Evolutionary conservation across 306 rosid genomes (phyloP).

Genomic region (Quercus engelmannii): DNA sequence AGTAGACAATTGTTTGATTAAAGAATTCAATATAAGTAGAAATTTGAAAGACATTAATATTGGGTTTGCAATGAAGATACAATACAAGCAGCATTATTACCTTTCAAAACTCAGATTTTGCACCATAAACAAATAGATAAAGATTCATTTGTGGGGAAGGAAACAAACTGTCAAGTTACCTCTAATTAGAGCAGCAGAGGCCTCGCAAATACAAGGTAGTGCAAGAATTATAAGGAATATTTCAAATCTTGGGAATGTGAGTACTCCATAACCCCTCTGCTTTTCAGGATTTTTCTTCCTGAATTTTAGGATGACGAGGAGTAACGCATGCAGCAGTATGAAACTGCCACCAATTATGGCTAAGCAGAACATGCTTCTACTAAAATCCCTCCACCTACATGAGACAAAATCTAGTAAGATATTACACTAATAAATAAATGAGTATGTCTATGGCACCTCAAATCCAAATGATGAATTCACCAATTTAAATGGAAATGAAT

Average conservation of each 20-base stretch:
- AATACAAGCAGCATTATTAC: neutral
- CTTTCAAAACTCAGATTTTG: neutral
- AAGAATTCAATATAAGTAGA: neutral
- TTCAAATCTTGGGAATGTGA: constrained; percentile 82
- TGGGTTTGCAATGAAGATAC: neutral
- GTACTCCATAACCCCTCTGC: constrained; percentile 60
- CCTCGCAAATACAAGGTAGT: constrained; percentile 67
- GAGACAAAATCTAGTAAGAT: neutral
- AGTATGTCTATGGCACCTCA: neutral
- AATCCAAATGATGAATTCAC: neutral
- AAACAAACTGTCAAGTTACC: constrained; percentile 38
- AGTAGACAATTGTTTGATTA: neutral
- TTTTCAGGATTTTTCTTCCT: constrained; percentile 47
- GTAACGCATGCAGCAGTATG: constrained; percentile 57
- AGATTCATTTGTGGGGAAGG: neutral
- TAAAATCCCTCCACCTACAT: constrained; percentile 76
- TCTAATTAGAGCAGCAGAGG: constrained; percentile 57
- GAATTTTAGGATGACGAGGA: constrained; percentile 57
- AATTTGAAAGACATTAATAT: neutral
- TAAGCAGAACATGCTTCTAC: constrained; percentile 81
- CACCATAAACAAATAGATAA: neutral
- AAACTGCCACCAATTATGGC: constrained; percentile 65
- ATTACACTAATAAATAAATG: neutral
- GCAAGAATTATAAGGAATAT: constrained; percentile 73
- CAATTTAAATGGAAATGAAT: neutral